These are phyloP conservation scores for Thelonectria olida DNA, from an alignment of 2,329 filamentous ascomycete genomes.

Conservation along the genomic window DNA sequence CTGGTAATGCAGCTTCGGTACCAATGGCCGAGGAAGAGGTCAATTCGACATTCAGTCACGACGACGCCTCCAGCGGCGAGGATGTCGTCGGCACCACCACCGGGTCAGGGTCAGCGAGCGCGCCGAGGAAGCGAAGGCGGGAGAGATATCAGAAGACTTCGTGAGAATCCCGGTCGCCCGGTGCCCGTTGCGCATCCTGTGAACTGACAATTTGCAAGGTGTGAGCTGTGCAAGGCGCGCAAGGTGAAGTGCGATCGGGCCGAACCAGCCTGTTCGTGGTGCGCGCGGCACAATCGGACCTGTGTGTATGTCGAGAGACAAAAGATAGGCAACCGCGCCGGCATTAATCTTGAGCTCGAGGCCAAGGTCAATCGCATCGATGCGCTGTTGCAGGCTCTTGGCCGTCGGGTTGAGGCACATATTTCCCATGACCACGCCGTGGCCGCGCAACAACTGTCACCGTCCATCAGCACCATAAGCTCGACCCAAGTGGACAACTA, in stretches of 20 bases:
- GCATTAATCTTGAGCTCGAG: constrained; percentile 69
- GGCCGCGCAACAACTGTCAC: constrained; percentile 37
- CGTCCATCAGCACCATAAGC: constrained; percentile 49
- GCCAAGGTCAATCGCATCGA: constrained; percentile 64
- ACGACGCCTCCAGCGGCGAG: constrained; percentile 50
- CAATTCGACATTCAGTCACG: constrained; percentile 48
- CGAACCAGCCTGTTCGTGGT: constrained; percentile 75
- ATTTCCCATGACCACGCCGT: constrained; percentile 47
- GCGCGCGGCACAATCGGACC: constrained; percentile 69
- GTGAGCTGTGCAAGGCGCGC: constrained; percentile 55
- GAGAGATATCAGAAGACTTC: constrained; percentile 54
- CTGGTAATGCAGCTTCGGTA: constrained; percentile 37
- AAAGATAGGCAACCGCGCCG: constrained; percentile 72
- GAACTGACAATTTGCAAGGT: constrained; percentile 39
- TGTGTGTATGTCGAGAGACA: constrained; percentile 78
- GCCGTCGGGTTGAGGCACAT: constrained; percentile 54
- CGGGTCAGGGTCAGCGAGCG: constrained; percentile 28
- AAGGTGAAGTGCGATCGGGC: constrained; percentile 61
- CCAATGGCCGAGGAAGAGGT: constrained; percentile 48
- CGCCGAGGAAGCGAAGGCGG: constrained; percentile 51
- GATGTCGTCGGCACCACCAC: constrained; percentile 39
- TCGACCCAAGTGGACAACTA: constrained; percentile 42
- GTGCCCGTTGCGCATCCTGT: background rate
- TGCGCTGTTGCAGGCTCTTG: constrained; percentile 52
- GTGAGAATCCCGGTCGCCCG: constrained; percentile 41